Conservation (phyloP, 305 asterid species). For the Fraxinus platypoda region DNA sequence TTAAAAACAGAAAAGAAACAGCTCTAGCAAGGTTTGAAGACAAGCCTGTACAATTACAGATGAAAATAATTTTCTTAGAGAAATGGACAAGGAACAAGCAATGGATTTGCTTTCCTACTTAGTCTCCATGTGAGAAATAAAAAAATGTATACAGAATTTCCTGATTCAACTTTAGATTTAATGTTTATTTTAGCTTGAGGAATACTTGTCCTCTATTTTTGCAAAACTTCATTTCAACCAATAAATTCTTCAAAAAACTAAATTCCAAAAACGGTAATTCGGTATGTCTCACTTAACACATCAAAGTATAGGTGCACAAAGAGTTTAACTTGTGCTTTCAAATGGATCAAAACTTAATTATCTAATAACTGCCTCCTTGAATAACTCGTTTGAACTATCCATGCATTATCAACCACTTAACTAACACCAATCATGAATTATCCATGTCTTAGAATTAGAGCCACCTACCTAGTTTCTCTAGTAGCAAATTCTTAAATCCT, state of each 20-base stretch:
- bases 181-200: background rate
- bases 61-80: background rate
- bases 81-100: background rate
- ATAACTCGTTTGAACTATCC: background rate
- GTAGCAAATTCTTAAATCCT: background rate
- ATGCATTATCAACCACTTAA: background rate
- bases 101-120: background rate
- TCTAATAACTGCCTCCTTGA: background rate
- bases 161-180: background rate
- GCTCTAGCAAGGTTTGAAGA: background rate
- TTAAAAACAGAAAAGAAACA: background rate
- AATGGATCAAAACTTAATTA: background rate
- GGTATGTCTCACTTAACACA: background rate
- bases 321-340: background rate
- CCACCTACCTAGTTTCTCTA: background rate
- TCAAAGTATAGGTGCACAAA: background rate
- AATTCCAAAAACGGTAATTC: background rate
- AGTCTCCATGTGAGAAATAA: background rate
- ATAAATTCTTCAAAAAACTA: background rate
- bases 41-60: background rate
- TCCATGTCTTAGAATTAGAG: background rate
- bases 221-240: background rate
- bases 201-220: background rate
- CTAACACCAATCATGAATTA: background rate
- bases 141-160: background rate